Evolutionary conservation across 306 rosid genomes (phyloP), one percentile per base, ranked within the genome.

Genomic region (Cyamopsis tetragonoloba): DNA sequence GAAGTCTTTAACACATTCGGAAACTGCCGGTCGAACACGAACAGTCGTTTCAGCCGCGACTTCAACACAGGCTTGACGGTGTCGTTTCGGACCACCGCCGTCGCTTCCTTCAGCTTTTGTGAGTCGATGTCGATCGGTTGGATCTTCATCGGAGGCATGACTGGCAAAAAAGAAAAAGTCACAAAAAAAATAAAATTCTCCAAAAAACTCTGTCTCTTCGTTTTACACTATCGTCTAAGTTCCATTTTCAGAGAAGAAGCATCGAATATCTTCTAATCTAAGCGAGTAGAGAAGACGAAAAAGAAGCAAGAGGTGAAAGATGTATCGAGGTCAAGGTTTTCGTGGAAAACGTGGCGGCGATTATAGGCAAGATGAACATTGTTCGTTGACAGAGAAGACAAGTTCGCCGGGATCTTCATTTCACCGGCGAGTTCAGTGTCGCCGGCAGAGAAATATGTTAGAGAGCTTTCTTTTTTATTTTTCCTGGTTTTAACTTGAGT

Each of bases 61-160:
- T 90, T 95, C 73, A 88, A 38, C 53, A 90, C 89, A 27, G 92
- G 95, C 67, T 95, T 95, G 1, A 73, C 81, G 13, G 77, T 63
- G 62, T 93, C 96, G 69, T 71, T 69, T 19, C 96, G 86, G 24
- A 51, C 71, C 49, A 75, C 79, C 68, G 58, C 38, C 7, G 50
- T 67, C 18, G 71, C 6, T 24, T 86, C 92, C 38, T 79, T 85
- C 32, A 62, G 55, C 18, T 76, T 72, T 53, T 75, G 82, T 30
- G 89, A 32, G 73, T 90, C 90, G 72, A 82, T 55, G 62, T 88
- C 90, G 23, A 93, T 80, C 0, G 99, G 99, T 68, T 88, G 97
- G 86, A 93, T 86, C 91, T 88, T 93, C 99, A 90, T 82, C 79
- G 97, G 89, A 80, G 97, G 90, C 89, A 85, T 86, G 55, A 43